These are phyloP conservation scores for Apophysomyces elegans DNA, from an alignment of 371 early-diverging fungal species.

Conservation along the genomic window DNA sequence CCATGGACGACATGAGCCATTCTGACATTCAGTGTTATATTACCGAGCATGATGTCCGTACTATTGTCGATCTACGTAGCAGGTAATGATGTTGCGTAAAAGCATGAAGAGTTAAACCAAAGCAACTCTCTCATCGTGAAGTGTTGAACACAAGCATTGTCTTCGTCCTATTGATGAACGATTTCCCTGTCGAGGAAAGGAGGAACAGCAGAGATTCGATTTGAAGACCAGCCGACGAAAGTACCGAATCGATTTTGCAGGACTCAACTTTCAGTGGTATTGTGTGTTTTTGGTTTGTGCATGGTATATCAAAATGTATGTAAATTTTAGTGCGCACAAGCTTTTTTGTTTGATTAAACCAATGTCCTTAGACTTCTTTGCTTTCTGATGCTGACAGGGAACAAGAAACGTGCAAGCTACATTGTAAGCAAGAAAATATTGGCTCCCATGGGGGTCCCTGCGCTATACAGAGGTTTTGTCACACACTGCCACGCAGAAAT, in stretches of 20 bases:
- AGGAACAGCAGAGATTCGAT: not conserved
- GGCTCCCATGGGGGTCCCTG: slow-evolving; percentile 59
- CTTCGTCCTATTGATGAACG: slow-evolving; percentile 20
- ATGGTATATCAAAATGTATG: slow-evolving; percentile 42
- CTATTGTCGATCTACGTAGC: slow-evolving; percentile 38
- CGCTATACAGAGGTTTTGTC: slow-evolving; percentile 64
- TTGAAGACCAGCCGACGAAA: slow-evolving; percentile 26
- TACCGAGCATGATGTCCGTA: slow-evolving; percentile 23
- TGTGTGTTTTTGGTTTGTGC: slow-evolving; percentile 44
- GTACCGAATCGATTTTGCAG: slow-evolving; percentile 46
- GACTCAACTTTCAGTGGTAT: slow-evolving; percentile 47
- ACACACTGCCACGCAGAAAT: slow-evolving; percentile 60
- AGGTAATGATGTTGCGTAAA: slow-evolving; percentile 18
- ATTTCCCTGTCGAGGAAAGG: slow-evolving; percentile 16
- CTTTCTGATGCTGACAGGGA: slow-evolving; percentile 19
- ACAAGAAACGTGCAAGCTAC: slow-evolving; percentile 50
- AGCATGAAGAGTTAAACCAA: not conserved
- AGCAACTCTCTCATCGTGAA: not conserved
- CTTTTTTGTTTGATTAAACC: not conserved
- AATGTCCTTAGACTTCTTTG: not conserved
- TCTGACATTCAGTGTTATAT: slow-evolving; percentile 25
- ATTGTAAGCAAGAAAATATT: slow-evolving; percentile 55
- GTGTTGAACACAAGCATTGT: slow-evolving; percentile 11
- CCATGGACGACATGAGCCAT: slow-evolving; percentile 26
- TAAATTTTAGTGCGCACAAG: not conserved